Evolutionary conservation across 805 yeast genomes (phyloP).

Genomic region (Lipomyces orientalis): DNA sequence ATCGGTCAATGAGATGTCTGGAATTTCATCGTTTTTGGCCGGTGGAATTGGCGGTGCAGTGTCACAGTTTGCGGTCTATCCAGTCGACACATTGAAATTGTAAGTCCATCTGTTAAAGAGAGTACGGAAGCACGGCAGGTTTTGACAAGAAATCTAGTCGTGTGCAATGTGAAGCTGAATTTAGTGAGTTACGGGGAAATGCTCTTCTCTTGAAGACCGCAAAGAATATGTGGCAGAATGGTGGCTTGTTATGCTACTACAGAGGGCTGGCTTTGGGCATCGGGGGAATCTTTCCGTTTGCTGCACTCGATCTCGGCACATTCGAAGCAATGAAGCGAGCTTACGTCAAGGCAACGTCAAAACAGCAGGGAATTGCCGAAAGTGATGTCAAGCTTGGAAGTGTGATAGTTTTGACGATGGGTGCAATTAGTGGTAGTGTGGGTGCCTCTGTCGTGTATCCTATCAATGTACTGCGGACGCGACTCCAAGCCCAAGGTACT

Average conservation of each 20-base stretch:
- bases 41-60: conserved; percentile 97
- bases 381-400: conserved; percentile 80
- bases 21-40: conserved; percentile 79
- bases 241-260: conserved; percentile 80
- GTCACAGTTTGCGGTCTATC: conserved; percentile 91
- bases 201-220: conserved; percentile 70
- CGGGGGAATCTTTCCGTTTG: conserved; percentile 95
- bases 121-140: background rate
- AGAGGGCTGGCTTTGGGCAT: conserved; percentile 91
- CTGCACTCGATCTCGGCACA: conserved; percentile 94
- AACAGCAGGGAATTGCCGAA: conserved; percentile 54
- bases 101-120: conserved; percentile 10
- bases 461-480: conserved; percentile 83
- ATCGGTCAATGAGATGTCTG: conserved; percentile 55
- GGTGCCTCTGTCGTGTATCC: conserved; percentile 98
- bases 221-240: conserved; percentile 74
- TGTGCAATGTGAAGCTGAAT: conserved; percentile 87
- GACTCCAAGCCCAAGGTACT: conserved; percentile 98
- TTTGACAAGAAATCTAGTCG: conserved; percentile 48
- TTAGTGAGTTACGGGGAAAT: conserved; percentile 64
- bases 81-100: conserved; percentile 92
- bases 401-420: conserved; percentile 81
- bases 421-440: conserved; percentile 93
- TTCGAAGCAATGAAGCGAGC: conserved; percentile 83
- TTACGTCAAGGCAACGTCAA: conserved; percentile 69